Evolutionary conservation across 1,284 basidiomycete species (phyloP), one percentile per base, ranked within the genome.

Genomic region (Wallemia hederae): DNA sequence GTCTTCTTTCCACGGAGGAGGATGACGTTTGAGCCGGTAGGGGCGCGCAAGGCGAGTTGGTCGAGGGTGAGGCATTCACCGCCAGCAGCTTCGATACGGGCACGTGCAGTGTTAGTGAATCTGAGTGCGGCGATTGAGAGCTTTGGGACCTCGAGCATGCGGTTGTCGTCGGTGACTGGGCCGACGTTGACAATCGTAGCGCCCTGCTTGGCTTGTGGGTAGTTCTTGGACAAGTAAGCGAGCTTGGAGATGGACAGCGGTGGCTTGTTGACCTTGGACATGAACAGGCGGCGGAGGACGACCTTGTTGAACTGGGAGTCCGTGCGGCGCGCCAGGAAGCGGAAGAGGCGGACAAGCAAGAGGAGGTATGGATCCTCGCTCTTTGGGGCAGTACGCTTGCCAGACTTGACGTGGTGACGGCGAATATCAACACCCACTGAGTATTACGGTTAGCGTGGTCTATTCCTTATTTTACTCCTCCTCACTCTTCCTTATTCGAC

Each of bases 361-460:
- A 96, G 83, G 69, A 98, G 81, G 77, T 98, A 97, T 33, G 92
- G 91, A 75, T 98, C 92, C 85, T 97, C 87, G 73, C 88, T 92
- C 79, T 88, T 88, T 73, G 92, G 92, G 66, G 89, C 89, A 67
- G 85, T 85, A 68, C 92, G 83, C 72, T 81, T 77, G 69, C 91
- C 84, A 80, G 92, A 96, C 83, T 87, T 96, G 81, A 96, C 91
- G 82, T 99, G 92, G 78, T 97, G 92, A 75, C 79, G 77, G 72
- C 80, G 78, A 75, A 97, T 83, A 76, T 98, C 92, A 77, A 97
- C 96, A 85, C 92, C 92, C 91, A 34, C 24, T 49, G 39, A 5
- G 22, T 14, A 11, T 17, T 49, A n/a, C 22, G 22, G 17, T 31
- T 17, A 31, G 29, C 7, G 39, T 22, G 39, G 14, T 49, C 5